These are phyloP conservation scores for Adiantum capillusveneris DNA, from an alignment of 75 land plant genomes.

Conservation along the genomic window DNA sequence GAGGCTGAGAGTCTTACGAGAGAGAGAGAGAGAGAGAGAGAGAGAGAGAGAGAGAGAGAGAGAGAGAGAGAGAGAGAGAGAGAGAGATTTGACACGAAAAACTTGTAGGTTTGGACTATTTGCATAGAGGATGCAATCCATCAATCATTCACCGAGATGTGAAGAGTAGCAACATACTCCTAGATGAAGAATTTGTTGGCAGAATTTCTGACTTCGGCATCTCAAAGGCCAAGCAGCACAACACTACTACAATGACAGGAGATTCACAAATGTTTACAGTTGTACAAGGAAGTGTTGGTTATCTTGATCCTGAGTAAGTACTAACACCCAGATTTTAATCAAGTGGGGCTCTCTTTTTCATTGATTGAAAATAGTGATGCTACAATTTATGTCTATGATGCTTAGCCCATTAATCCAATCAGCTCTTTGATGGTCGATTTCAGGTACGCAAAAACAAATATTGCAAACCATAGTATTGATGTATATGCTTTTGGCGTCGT, in stretches of 20 bases:
- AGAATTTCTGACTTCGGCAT: slow-evolving; percentile 21
- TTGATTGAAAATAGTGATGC: too few relatives aligned
- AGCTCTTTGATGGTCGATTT: too few relatives aligned
- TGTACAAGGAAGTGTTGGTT: slow-evolving; percentile 18
- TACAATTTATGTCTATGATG: too few relatives aligned
- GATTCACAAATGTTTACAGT: slow-evolving; percentile 10
- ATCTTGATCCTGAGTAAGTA: slow-evolving; percentile 25
- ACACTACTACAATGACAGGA: neutral
- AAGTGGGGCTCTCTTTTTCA: too few relatives aligned
- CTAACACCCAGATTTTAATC: too few relatives aligned
- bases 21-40: slow-evolving; percentile 8
- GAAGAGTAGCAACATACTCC: slow-evolving; percentile 23
- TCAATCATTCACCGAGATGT: slow-evolving; percentile 20
- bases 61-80: slow-evolving; percentile 9
- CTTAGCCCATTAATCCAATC: too few relatives aligned
- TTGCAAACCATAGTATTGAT: slow-evolving; percentile 20
- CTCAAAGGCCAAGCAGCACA: slow-evolving; percentile 4
- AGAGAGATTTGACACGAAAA: slow-evolving; percentile 1
- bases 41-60: slow-evolving; percentile 16
- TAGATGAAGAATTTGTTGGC: slow-evolving; percentile 10
- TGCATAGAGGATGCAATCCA: slow-evolving; percentile 15
- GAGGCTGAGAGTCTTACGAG: too few relatives aligned
- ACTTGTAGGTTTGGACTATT: slow-evolving; percentile 20
- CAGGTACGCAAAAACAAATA: slow-evolving; percentile 20
- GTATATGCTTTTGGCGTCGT: slow-evolving; percentile 31